Base-by-base conservation (phyloP, 805 yeast species). In the Candida tibetensis region DNA sequence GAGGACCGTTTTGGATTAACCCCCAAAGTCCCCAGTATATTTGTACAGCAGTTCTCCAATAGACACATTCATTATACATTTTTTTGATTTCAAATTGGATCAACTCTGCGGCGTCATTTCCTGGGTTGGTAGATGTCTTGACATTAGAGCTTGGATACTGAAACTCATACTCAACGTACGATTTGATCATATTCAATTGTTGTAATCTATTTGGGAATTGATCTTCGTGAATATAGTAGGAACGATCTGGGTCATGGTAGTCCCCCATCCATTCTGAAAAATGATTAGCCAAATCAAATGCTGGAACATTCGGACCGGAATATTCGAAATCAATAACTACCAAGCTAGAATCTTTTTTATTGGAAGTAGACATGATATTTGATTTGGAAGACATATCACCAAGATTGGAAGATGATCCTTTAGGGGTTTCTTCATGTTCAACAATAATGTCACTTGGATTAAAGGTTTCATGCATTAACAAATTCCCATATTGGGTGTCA, bases 191-290 rank as follows among this genome's bases (percentile, higher is more conserved):
- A 52, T 83, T 82, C 46, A 82, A 56, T 52, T 84, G 81, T 56
- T 89, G 83, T 31, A 79, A 78, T 43, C 69, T 66, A 10, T 69
- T 66, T 7, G 99, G 99, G 60, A 75, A 93, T 27, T 66, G 62
- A 9, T 72, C 64, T 23, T 64, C 67, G 49, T 76, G 71, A n/a
- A 85, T 65, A 39, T 62, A 75, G 57, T 83, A 77, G 12, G 70
- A 62, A 33, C 48, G 44, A 14, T 70, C 66, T 1, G 81, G 76
- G 48, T 79, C 77, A 53, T 83, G 86, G 57, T 91, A 93, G 65
- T 93, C 88, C 34, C 87, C 76, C 97, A 90, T 93, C 99, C 99
- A 91, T 66, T 91, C 99, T 47, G 85, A 76, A 49, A 93, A 85
- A 65, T 93, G 99, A 59, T 93, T 90, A 10, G 90, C 90, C 39